These are phyloP conservation scores for Phytophthora tubulina DNA, from an alignment of 352 stramenopile species.

Conservation along the genomic window DNA sequence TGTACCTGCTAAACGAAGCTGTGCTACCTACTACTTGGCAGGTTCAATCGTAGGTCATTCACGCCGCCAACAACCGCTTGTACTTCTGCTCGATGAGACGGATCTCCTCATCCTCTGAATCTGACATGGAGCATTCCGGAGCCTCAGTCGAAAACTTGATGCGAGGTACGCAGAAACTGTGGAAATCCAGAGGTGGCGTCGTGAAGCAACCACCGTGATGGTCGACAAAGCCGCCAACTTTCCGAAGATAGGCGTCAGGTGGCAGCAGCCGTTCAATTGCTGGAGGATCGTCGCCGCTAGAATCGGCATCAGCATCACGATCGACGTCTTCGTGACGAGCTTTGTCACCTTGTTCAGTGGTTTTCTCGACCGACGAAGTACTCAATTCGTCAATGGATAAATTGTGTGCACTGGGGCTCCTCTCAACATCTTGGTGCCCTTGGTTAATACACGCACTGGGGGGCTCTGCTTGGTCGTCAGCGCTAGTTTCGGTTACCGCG, in stretches of 20 bases:
- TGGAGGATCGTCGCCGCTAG: constrained; percentile 16
- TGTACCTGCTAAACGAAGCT: constrained; percentile 33
- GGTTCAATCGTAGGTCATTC: constrained; percentile 23
- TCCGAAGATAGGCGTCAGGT: constrained; percentile 60
- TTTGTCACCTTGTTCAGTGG: not conserved
- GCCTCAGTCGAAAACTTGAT: constrained; percentile 70
- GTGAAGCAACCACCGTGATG: constrained; percentile 66
- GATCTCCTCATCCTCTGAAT: constrained; percentile 85
- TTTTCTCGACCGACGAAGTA: constrained; percentile 14
- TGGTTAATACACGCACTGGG: constrained; percentile 6
- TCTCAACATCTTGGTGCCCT: constrained; percentile 5
- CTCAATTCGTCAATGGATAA: constrained; percentile 33
- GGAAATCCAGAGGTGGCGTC: constrained; percentile 54
- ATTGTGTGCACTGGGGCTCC: constrained; percentile 9
- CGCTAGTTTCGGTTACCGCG: constrained; percentile 5
- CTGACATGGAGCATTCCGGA: constrained; percentile 43
- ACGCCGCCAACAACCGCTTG: constrained; percentile 52
- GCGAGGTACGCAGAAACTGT: constrained; percentile 81
- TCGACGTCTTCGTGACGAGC: constrained; percentile 19
- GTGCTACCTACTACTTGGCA: constrained; percentile 8
- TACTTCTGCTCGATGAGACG: constrained; percentile 85
- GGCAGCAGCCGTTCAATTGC: constrained; percentile 45
- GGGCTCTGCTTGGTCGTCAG: constrained; percentile 5
- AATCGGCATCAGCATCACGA: constrained; percentile 18
- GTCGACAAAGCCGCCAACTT: constrained; percentile 57